Percentiles rank a stretch among this genome's conserved stretches.
Evolutionary conservation across 1,284 basidiomycete species (phyloP).

Genomic region (Cystobasidiaceae sp.): DNA sequence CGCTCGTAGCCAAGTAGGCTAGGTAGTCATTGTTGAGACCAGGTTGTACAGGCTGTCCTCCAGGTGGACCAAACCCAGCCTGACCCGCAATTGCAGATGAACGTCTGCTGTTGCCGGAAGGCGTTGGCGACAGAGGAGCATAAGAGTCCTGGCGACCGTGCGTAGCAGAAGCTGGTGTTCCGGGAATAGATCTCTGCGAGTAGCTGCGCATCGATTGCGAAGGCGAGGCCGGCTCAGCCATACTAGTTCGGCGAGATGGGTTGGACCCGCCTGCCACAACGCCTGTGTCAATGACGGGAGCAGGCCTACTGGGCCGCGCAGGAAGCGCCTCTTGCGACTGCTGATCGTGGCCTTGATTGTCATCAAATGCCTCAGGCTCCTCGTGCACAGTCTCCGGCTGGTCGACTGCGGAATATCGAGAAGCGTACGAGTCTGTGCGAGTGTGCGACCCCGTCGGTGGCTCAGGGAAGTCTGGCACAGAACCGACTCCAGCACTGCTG

Average conservation of each 20-base stretch:
- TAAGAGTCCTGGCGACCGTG: conserved; percentile 4
- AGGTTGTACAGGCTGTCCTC: background rate
- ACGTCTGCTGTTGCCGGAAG: conserved; percentile 9
- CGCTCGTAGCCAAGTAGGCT: conserved; percentile 1
- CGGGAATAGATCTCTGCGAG: conserved; percentile 17
- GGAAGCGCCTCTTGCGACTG: background rate
- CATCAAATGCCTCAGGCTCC: background rate
- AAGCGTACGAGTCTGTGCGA: background rate
- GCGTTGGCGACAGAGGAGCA: conserved; percentile 5
- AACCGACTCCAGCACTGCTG: conserved; percentile 1
- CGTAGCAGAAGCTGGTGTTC: conserved; percentile 9
- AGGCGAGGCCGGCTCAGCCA: conserved; percentile 6
- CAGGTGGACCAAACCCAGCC: background rate
- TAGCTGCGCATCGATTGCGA: conserved; percentile 7
- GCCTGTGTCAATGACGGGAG: background rate
- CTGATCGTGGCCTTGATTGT: background rate
- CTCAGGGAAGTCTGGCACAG: conserved; percentile 1
- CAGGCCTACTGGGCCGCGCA: background rate
- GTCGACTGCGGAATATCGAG: background rate
- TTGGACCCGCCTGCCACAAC: background rate
- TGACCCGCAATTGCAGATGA: conserved; percentile 1
- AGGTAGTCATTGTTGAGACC: conserved; percentile 26
- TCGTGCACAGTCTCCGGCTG: background rate
- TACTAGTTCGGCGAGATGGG: conserved; percentile 2
- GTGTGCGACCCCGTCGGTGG: background rate